These are phyloP conservation scores for Candida quercuum DNA, from an alignment of 805 yeast genomes.

Conservation along the genomic window DNA sequence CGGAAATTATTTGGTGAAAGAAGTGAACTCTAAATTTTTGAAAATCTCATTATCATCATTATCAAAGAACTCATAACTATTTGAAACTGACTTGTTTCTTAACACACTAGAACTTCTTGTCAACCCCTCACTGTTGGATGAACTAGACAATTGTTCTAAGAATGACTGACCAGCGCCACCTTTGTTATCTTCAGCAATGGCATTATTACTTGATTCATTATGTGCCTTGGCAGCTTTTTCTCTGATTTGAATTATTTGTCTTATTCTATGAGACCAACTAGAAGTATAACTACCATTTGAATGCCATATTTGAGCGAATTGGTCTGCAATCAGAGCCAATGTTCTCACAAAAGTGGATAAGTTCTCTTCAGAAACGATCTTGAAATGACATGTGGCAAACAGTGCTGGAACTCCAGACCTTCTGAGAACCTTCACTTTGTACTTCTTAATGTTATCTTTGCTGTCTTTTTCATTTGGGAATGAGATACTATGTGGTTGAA, in stretches of 20 bases:
- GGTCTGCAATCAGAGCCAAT: slow-evolving; percentile 57
- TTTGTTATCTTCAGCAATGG: slow-evolving; percentile 5
- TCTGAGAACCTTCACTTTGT: slow-evolving; percentile 59
- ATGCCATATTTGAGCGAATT: slow-evolving; percentile 75
- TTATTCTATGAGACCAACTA: slow-evolving; percentile 65
- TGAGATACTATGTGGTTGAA: slow-evolving; percentile 51
- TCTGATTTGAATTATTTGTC: slow-evolving; percentile 40
- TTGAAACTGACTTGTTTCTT: slow-evolving; percentile 12
- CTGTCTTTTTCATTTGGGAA: slow-evolving; percentile 9
- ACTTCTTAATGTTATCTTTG: slow-evolving; percentile 28
- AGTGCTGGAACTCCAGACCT: slow-evolving; percentile 71
- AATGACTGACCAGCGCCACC: slow-evolving; percentile 19
- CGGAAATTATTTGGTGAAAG: slow-evolving; percentile 23
- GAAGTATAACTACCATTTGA: slow-evolving; percentile 48
- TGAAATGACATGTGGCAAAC: slow-evolving; percentile 71
- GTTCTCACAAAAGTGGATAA: slow-evolving; percentile 64
- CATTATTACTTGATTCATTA: slow-evolving; percentile 9
- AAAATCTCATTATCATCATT: slow-evolving; percentile 20
- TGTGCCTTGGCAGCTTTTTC: slow-evolving; percentile 23
- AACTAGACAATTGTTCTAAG: slow-evolving; percentile 17
- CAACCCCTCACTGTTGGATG: slow-evolving; percentile 1
- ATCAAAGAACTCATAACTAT: slow-evolving; percentile 19
- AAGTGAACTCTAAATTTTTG: slow-evolving; percentile 23
- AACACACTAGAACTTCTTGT: slow-evolving; percentile 12
- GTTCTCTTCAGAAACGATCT: slow-evolving; percentile 55